A percentile compares a stretch with the other conserved stretches of the same genome.
Conservation (phyloP, 2,329 filamentous ascomycete genomes). For the Akanthomyces muscarius region DNA sequence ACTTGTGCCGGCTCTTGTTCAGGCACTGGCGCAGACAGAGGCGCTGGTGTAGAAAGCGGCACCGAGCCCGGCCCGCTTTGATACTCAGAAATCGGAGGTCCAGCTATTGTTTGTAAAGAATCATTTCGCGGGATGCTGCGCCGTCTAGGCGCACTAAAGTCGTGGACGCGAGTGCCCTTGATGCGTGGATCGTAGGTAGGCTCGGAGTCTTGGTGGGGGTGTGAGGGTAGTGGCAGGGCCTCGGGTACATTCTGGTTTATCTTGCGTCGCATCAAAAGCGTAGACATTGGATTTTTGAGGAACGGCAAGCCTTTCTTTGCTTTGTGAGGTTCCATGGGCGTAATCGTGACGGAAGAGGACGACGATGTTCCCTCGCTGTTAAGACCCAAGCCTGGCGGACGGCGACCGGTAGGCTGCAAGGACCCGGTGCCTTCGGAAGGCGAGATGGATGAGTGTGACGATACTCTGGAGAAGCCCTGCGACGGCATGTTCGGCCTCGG, state of each 20-base stretch:
- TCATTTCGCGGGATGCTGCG: conserved; percentile 6
- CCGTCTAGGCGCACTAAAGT: conserved; percentile 53
- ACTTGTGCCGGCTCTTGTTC: background rate
- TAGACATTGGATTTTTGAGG: conserved; percentile 49
- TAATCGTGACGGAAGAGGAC: background rate
- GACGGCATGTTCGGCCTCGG: background rate
- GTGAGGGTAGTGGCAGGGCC: conserved; percentile 30
- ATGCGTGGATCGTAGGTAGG: conserved; percentile 53
- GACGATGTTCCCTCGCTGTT: background rate
- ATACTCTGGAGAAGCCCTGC: conserved; percentile 2
- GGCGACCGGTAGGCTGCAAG: conserved; percentile 11
- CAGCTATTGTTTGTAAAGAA: background rate
- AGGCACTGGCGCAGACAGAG: background rate
- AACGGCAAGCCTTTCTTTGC: conserved; percentile 46
- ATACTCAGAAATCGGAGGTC: background rate
- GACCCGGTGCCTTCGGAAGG: background rate
- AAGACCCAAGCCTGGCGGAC: background rate
- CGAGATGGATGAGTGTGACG: conserved; percentile 7
- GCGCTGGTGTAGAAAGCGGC: background rate
- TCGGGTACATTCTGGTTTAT: conserved; percentile 41
- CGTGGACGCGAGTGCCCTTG: conserved; percentile 53
- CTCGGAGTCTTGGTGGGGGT: conserved; percentile 33
- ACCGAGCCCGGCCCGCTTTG: background rate
- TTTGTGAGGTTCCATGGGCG: conserved; percentile 28
- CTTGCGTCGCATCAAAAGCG: conserved; percentile 48